Base-by-base conservation (phyloP, 371 early-diverging fungal species). In the Mortierella sp. region DNA sequence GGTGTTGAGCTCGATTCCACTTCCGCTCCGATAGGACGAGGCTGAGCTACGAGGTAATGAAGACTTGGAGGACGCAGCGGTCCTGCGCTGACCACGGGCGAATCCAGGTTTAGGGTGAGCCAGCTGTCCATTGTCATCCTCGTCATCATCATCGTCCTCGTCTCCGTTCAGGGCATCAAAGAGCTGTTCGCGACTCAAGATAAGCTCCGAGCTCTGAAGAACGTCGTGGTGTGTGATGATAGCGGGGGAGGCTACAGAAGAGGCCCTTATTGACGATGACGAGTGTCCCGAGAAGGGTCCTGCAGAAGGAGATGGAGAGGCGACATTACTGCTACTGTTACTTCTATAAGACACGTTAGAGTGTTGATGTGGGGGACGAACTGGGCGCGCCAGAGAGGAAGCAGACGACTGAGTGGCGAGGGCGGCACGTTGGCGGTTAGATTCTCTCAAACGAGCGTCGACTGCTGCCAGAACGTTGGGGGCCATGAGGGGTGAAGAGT, bases 401-500 rank as follows among this genome's bases (percentile, higher is more conserved):
- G 48, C 3, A 10, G 79, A 79, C 13, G 74, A 57, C 16, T 57
- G 73, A 31, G 50, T 19, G 21, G 75, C 75, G 19, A 74, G 28
- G 21, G 75, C 38, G 21, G 75, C 38, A 1, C 44, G 57, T 65
- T 79, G 74, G 14, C 79, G 74, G 6, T 44, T 70, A 2, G 79
- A 70, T 31, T 74, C 82, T 50, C 48, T 26, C 65, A 82, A 65
- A 54, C 82, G 48, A 14, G 82, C 82, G 48, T 82, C 82, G 16
- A 75, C 78, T 1, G 82, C 82, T 26, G 82, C 82, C 7, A 82
- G 73, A 19, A 82, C 78, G 44, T 45, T 71, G 31, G 82, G 82
- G 6, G 82, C 82, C 78, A 82, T 74, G n/a, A 82, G n/a, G 19
- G 82, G 82, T 26, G 82, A 82, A 9, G 60, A 74, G 34, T 78